phyloP scores from a whole-genome alignment of 2,329 filamentous ascomycete species.

The Neoscytalidium dimidiatum region DNA sequence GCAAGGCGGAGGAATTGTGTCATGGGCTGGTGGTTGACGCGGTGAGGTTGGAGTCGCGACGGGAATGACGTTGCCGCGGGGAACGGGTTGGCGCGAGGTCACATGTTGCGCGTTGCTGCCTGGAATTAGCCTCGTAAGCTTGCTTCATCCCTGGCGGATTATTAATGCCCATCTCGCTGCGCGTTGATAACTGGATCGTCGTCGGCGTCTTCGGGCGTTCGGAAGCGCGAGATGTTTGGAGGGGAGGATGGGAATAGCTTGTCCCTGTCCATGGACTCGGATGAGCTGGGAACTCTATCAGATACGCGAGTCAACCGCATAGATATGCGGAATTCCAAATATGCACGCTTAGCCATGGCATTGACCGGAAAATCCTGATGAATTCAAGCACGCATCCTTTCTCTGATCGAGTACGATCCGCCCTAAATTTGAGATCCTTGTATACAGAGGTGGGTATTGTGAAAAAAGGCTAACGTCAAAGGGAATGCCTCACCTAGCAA shows the following conservation, averaged over 20 bases:
- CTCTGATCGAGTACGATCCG: no score
- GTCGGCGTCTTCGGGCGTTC: not conserved
- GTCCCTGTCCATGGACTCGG: not conserved
- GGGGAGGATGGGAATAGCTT: not conserved
- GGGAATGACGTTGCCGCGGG: slow-evolving; percentile 9
- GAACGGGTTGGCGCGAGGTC: slow-evolving; percentile 14
- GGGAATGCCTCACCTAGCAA: no score
- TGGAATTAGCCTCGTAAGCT: slow-evolving; percentile 20
- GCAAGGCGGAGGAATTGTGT: not conserved
- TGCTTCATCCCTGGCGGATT: slow-evolving; percentile 1
- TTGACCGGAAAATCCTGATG: not conserved
- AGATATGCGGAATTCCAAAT: not conserved
- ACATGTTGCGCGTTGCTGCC: slow-evolving; percentile 19
- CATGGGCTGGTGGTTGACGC: not conserved
- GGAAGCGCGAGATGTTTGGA: not conserved
- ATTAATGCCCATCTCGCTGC: not conserved
- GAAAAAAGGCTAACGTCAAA: no score
- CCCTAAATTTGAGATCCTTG: no score
- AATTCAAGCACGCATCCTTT: no score
- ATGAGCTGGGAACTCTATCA: not conserved
- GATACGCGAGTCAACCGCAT: not conserved
- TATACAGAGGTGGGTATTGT: no score
- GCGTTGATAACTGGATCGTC: not conserved
- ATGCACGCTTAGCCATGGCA: not conserved
- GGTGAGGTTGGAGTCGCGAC: not conserved